Evolutionary conservation across 2,329 filamentous ascomycete species (phyloP).

Genomic region (Elsinoe ampelina): DNA sequence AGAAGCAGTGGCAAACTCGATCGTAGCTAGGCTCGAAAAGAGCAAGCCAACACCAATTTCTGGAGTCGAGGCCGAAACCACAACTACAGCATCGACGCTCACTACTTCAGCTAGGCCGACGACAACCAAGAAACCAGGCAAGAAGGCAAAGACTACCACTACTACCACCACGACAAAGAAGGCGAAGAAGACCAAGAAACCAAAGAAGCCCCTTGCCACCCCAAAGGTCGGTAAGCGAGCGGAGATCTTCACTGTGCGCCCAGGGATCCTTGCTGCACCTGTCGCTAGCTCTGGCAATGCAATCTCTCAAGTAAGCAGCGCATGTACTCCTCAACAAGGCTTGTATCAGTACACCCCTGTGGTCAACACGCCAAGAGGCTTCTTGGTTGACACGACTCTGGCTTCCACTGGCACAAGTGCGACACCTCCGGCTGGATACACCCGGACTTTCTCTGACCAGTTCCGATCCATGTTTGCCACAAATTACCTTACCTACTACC

Average conservation of each 20-base stretch:
- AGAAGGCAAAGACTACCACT: neutral
- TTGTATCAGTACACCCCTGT: neutral
- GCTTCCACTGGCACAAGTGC: conserved; percentile 3
- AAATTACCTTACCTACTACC: conserved; percentile 12
- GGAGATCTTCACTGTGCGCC: neutral
- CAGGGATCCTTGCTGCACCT: neutral
- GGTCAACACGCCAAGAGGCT: neutral
- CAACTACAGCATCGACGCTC: conserved; percentile 3
- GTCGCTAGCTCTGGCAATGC: neutral
- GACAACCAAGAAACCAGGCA: neutral
- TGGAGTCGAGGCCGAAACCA: neutral
- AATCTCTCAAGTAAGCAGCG: neutral
- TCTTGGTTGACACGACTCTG: conserved; percentile 7
- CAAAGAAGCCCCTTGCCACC: neutral
- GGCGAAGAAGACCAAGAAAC: neutral
- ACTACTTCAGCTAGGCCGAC: neutral
- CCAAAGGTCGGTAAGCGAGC: neutral
- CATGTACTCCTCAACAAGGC: conserved; percentile 5
- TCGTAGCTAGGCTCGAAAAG: neutral
- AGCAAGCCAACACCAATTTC: neutral
- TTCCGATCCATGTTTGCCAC: conserved; percentile 15
- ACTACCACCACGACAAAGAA: neutral
- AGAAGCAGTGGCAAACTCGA: neutral
- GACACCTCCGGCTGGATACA: conserved; percentile 13
- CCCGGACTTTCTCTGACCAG: conserved; percentile 16